phyloP scores from a whole-genome alignment of 352 stramenopile species.

The Phytophthora pseudosyringae region DNA sequence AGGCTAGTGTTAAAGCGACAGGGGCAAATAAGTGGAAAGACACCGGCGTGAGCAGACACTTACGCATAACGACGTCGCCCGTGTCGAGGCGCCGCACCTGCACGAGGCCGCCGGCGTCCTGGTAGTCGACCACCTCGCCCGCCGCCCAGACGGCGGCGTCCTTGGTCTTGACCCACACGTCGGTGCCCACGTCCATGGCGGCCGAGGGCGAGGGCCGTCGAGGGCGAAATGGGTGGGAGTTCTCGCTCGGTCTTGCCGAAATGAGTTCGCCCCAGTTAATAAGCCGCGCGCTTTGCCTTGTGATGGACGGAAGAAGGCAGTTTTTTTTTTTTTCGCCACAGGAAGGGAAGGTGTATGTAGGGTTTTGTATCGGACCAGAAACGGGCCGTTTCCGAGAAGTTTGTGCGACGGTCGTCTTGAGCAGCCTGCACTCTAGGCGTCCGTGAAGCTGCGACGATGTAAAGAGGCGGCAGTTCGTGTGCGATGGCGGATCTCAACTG shows the following conservation, averaged over 20 bases:
- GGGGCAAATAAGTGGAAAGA: background rate
- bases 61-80: conserved; percentile 51
- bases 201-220: background rate
- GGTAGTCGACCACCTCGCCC: conserved; percentile 74
- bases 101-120: conserved; percentile 56
- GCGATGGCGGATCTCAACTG: conserved; percentile 3
- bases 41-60: conserved; percentile 27
- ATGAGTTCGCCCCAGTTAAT: conserved; percentile 25
- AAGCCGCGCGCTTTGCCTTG: conserved; percentile 6
- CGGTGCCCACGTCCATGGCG: conserved; percentile 82
- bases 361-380: conserved; percentile 20
- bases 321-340: conserved; percentile 15
- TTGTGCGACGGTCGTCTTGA: conserved; percentile 9
- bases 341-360: conserved; percentile 12
- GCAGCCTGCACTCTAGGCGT: background rate
- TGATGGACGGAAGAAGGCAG: conserved; percentile 32
- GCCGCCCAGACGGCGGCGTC: conserved; percentile 68
- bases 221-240: conserved; percentile 5
- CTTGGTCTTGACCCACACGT: conserved; percentile 79
- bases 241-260: conserved; percentile 23
- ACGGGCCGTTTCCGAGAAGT: conserved; percentile 1
- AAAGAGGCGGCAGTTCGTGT: background rate
- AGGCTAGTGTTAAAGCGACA: conserved; percentile 14
- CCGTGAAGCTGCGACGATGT: conserved; percentile 5
- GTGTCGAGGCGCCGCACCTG: conserved; percentile 45